Base-by-base conservation (phyloP, 1,284 basidiomycete genomes). In the Malassezia sp. region DNA sequence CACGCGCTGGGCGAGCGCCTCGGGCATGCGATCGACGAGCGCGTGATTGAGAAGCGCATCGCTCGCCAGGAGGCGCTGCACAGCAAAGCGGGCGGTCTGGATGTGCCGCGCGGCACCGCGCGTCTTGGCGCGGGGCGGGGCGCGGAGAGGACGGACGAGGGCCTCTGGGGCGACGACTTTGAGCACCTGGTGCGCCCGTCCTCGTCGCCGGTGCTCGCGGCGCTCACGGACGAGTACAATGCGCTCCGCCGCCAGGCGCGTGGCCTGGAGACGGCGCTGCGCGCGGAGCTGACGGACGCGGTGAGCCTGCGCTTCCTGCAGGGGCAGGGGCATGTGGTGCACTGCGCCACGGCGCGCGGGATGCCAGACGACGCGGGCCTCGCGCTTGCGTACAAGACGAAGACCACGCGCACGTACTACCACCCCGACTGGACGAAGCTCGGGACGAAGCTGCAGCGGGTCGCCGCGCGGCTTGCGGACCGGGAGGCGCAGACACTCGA, bases 311-410 rank as follows among this genome's bases (percentile, higher is more conserved):
- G 54, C n/a, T 56, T 45, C 31, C 45, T 67, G 3, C 53, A 61
- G 14, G 62, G 60, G 0, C 66, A 69, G 43, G 64, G 64, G 5
- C 65, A 57, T 35, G 63, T 69, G 1, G 59, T 69, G 1, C 66
- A 69, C 42, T 51, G 64, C 1, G 51, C 55, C 10, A 38, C 38
- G 9, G 33, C 42, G 2, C 18, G 28, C 1, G 42, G 38, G 3
- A 34, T 41, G 4, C 24, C 22, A 8, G 28, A 38, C 23, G 56
- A 55, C 5, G 17, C 49, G n/a, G 30, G 38, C 7, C 46, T 66
- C 26, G 51, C 54, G 4, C 52, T 61, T 1, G 61, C 59, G 5
- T 62, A 61, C 24, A 59, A 59, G 29, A 59, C 53, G 4, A 52
- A 60, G 3, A 50, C 52, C 2, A 61, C 60, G 2, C 55, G 60